Percentiles rank a stretch among this genome's conserved stretches.
Evolutionary conservation across 2,329 filamentous ascomycete species (phyloP).

Genomic region (Sarocladium strictum): DNA sequence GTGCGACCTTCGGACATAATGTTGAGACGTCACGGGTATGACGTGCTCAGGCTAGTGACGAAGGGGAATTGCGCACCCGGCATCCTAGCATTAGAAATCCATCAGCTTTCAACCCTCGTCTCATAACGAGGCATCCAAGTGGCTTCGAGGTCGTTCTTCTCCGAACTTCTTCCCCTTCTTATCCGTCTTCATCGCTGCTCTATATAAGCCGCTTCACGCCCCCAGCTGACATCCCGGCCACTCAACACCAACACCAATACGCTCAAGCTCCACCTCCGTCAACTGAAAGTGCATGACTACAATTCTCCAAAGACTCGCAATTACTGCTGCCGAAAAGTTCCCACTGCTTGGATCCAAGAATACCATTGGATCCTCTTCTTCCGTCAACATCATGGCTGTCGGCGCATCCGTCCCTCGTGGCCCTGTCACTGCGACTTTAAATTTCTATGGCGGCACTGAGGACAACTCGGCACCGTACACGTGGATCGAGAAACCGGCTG

Average conservation of each 20-base stretch:
- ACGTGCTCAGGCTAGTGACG: conserved; percentile 1
- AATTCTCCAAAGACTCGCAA: neutral
- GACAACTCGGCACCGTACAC: conserved; percentile 58
- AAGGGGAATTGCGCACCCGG: neutral
- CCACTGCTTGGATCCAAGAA: neutral
- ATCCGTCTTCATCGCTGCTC: too few species aligned
- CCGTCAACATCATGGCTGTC: neutral
- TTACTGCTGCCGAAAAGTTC: neutral
- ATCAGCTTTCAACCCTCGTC: neutral
- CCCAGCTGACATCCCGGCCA: too few species aligned
- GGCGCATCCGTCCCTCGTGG: conserved; percentile 43
- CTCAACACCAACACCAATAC: too few species aligned
- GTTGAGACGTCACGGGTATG: neutral
- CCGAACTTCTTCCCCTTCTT: neutral
- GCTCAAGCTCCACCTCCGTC: too few species aligned
- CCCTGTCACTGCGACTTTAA: conserved; percentile 54
- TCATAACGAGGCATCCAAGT: neutral
- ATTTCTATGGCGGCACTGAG: conserved; percentile 58
- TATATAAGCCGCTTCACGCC: too few species aligned
- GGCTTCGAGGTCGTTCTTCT: neutral
- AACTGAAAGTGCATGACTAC: too few species aligned
- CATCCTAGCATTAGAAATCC: neutral
- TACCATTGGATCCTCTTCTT: neutral
- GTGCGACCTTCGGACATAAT: neutral
- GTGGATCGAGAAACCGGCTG: conserved; percentile 58